Evolutionary conservation across 2,329 filamentous ascomycete species (phyloP).

Genomic region (Ophiostoma australiae): DNA sequence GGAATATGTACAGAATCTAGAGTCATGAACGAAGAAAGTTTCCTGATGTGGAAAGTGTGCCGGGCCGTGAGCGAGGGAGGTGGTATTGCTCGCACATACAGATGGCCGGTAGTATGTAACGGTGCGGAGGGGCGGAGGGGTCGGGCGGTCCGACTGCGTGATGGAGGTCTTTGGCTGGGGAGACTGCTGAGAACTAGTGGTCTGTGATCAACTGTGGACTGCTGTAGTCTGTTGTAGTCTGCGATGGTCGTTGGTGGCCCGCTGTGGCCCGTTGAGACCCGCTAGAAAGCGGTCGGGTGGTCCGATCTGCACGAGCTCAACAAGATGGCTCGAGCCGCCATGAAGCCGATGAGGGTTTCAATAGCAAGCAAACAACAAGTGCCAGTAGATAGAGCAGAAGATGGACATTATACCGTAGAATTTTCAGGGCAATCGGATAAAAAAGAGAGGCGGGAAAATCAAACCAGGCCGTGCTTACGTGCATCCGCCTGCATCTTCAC

Average conservation of each 20-base stretch:
- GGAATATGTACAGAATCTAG: background rate
- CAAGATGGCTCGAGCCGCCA: background rate
- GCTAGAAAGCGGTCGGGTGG: conserved; percentile 3
- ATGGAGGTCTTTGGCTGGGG: background rate
- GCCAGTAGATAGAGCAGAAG: background rate
- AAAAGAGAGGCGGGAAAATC: background rate
- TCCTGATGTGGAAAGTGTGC: background rate
- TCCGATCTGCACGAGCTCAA: conserved; percentile 2
- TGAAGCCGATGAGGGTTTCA: background rate
- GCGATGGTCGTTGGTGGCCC: too few species aligned
- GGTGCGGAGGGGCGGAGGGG: background rate
- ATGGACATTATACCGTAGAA: background rate
- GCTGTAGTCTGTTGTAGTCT: background rate
- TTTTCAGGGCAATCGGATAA: background rate
- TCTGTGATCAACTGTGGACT: background rate
- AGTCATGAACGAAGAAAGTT: background rate
- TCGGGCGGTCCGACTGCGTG: conserved; percentile 1
- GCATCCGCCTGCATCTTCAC: background rate
- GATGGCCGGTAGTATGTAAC: background rate
- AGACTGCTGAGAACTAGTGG: background rate
- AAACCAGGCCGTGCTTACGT: background rate
- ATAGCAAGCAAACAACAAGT: background rate
- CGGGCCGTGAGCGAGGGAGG: background rate
- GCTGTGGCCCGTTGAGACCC: conserved; percentile 2
- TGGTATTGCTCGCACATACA: background rate